A percentile compares a stretch with the other conserved stretches of the same genome.
These are phyloP conservation scores for Diatrype stigma DNA, from an alignment of 2,329 filamentous ascomycete genomes.

Conservation along the genomic window DNA sequence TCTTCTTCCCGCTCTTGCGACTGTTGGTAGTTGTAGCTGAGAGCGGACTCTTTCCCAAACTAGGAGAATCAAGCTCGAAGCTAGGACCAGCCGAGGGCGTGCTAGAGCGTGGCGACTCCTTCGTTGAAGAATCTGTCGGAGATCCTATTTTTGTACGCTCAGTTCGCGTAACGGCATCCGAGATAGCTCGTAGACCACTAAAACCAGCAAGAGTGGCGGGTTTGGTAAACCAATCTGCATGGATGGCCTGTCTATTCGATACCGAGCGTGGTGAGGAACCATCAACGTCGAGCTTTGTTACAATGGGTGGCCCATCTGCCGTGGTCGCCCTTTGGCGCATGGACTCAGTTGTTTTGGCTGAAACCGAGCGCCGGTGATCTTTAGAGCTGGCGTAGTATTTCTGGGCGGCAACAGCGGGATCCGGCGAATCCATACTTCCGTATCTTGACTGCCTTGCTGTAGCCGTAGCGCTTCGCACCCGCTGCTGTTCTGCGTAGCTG, in stretches of 20 bases:
- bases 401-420: constrained; percentile 56
- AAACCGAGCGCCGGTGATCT: constrained; percentile 57
- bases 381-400: constrained; percentile 61
- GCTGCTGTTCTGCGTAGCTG: constrained; percentile 73
- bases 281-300: constrained; percentile 56
- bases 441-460: constrained; percentile 72
- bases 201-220: constrained; percentile 49
- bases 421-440: constrained; percentile 69
- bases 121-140: constrained; percentile 45
- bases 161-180: constrained; percentile 61
- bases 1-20: constrained; percentile 53
- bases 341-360: constrained; percentile 54
- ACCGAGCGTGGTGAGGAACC: constrained; percentile 41
- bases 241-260: constrained; percentile 37
- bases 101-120: constrained; percentile 60
- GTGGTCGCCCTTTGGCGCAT: constrained; percentile 45
- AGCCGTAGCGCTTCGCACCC: constrained; percentile 60
- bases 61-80: constrained; percentile 75
- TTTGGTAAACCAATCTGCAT: constrained; percentile 56
- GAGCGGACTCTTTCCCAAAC: constrained; percentile 54
- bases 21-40: constrained; percentile 44
- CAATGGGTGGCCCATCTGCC: constrained; percentile 53
- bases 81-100: constrained; percentile 63
- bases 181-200: constrained; percentile 73
- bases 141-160: constrained; percentile 51